These are phyloP conservation scores for Hypoxylon lenormandii DNA, from an alignment of 495 filamentous ascomycete species.

Conservation along the genomic window DNA sequence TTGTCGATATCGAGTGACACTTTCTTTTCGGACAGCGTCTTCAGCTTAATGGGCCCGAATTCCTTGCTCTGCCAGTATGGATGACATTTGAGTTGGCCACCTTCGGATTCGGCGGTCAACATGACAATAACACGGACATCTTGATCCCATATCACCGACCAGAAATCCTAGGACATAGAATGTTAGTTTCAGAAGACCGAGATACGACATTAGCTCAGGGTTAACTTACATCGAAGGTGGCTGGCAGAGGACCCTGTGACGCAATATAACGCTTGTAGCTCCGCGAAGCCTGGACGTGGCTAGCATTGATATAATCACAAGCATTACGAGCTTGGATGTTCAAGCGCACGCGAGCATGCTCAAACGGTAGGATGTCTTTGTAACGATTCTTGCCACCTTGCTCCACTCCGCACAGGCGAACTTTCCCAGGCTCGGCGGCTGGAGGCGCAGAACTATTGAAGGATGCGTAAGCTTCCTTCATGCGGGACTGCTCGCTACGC, in stretches of 20 bases:
- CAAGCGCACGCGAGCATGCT: conserved; percentile 88
- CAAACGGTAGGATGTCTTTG: conserved; percentile 97
- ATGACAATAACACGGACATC: conserved; percentile 94
- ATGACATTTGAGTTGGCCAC: conserved; percentile 94
- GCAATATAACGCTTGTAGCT: conserved; percentile 94
- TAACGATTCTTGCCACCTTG: conserved; percentile 95
- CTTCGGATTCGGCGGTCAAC: conserved; percentile 94
- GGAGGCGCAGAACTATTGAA: conserved; percentile 56
- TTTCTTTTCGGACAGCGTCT: conserved; percentile 80
- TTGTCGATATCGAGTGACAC: conserved; percentile 77
- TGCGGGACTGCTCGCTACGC: conserved; percentile 84
- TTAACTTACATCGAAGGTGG: conserved; percentile 84
- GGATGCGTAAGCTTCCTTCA: conserved; percentile 86
- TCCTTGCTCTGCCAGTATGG: conserved; percentile 86
- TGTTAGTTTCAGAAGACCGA: conserved; percentile 52
- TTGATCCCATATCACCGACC: conserved; percentile 97
- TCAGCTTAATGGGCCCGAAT: conserved; percentile 83
- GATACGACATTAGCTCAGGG: neutral
- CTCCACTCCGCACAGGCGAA: conserved; percentile 87
- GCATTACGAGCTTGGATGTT: conserved; percentile 73
- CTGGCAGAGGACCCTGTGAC: conserved; percentile 90
- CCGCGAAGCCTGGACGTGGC: conserved; percentile 78
- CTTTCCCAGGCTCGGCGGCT: conserved; percentile 25
- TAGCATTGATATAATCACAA: conserved; percentile 98
- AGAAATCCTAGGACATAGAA: conserved; percentile 82